Evolutionary conservation across 805 yeast species (phyloP), one percentile per base, ranked within the genome.

Genomic region (Zygotorulaspora florentina): DNA sequence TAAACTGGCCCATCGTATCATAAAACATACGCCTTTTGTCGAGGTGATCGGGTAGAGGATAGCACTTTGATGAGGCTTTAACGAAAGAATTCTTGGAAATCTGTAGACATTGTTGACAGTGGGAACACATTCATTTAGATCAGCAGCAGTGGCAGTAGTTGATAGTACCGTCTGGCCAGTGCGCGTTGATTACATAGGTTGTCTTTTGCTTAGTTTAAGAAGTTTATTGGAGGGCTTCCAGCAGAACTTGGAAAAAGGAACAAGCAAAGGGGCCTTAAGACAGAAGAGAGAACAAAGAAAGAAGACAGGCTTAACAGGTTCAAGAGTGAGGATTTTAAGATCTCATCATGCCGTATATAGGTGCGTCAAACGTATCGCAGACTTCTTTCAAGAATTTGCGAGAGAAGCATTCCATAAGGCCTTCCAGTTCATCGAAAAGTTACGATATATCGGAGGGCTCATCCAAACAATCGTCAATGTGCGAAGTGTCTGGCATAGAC

Each of bases 331-430:
- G 30, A 7, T 20, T 20, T 7, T 4, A 4, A 20, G 25, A 20
- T 20, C 27, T 42, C 35, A 41, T 23, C 15, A 64, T 64, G 68
- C 68, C 68, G 36, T 64, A 58, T 47, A 56, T 61, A 39, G 65
- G 64, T 27, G 65, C 68, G 18, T 59, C 66, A 1, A 54, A 54
- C 29, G 52, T 49, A 18, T 62, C 66, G 7, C 53, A 51, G 17
- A 43, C 48, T 13, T 57, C 61, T 10, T 64, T 59, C 45, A 46
- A 45, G 29, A 52, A 47, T 36, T 52, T 61, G 34, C 61, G 59
- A 37, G 64, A 59, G 45, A 63, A 55, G 46, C 64, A 55, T 38
- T 51, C 59, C 7, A 54, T 56, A 16, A 51, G 40, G 16, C 42
- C 37, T 13, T 25, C 50, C 30, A 33, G 41, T 40, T 15, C 36